Evolutionary conservation across 2,329 filamentous ascomycete species (phyloP).

Genomic region (Huntiella moniliformis): DNA sequence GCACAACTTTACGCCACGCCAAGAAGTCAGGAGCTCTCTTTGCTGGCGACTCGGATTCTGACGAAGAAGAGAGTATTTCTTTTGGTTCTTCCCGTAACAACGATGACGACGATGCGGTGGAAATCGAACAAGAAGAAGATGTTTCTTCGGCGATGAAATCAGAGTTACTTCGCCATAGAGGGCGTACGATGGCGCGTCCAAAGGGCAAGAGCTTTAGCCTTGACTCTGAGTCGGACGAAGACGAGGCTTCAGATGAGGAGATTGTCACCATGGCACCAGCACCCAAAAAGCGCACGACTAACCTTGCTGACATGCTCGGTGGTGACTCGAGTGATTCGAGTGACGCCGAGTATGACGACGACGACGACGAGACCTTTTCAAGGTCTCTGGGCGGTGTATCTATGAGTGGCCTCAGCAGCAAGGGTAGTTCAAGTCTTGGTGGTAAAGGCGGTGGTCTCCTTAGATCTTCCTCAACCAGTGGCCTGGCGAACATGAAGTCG

Average conservation of each 20-base stretch:
- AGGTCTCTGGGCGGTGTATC: constrained; percentile 7
- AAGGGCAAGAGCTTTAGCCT: constrained; percentile 12
- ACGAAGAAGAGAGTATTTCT: no score
- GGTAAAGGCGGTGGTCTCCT: constrained; percentile 19
- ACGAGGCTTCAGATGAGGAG: constrained; percentile 6
- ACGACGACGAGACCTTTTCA: constrained; percentile 12
- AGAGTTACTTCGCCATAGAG: constrained; percentile 7
- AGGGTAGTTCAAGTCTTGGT: not conserved
- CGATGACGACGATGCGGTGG: constrained; percentile 33
- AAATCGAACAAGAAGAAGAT: constrained; percentile 13
- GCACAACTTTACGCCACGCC: constrained; percentile 23
- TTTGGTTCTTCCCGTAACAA: constrained; percentile 16
- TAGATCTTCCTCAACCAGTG: constrained; percentile 29
- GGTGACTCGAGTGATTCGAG: not conserved
- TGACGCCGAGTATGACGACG: constrained; percentile 16
- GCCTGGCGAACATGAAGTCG: constrained; percentile 24
- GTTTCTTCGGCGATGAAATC: constrained; percentile 5
- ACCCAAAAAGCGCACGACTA: no score
- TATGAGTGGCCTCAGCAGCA: not conserved
- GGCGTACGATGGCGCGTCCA: constrained; percentile 4
- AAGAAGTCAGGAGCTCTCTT: constrained; percentile 46
- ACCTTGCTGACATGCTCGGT: not conserved
- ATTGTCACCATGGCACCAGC: not conserved
- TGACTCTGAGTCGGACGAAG: constrained; percentile 12
- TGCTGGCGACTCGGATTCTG: constrained; percentile 26